Evolutionary conservation across 352 stramenopile genomes (phyloP).

Genomic region (Pythium aquatile): DNA sequence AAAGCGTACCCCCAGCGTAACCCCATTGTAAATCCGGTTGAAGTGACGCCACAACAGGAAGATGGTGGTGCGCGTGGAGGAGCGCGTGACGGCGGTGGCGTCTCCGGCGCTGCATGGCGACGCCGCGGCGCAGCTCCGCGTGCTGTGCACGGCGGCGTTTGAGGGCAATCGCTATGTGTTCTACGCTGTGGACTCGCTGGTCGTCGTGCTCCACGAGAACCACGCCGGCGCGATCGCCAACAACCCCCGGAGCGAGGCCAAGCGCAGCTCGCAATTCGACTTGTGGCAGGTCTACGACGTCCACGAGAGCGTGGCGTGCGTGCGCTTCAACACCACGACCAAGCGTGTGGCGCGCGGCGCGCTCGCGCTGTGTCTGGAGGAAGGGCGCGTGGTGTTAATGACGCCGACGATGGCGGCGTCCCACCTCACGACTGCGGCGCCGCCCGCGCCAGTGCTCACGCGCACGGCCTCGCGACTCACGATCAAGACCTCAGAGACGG

Average conservation of each 20-base stretch:
- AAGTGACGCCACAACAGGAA: slow-evolving; percentile 10
- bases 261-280: slow-evolving; percentile 47
- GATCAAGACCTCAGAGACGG: slow-evolving; percentile 22
- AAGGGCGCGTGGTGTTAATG: slow-evolving; percentile 62
- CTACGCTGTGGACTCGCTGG: slow-evolving; percentile 48
- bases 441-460: slow-evolving; percentile 9
- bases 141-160: slow-evolving; percentile 42
- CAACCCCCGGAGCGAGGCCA: slow-evolving; percentile 28
- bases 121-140: slow-evolving; percentile 7
- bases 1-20: not conserved
- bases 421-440: slow-evolving; percentile 17
- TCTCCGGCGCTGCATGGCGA: slow-evolving; percentile 22
- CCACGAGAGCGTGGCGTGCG: slow-evolving; percentile 41
- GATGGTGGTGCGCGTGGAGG: slow-evolving; percentile 53
- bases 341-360: slow-evolving; percentile 52
- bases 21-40: slow-evolving; percentile 8
- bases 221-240: slow-evolving; percentile 17
- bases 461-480: slow-evolving; percentile 19
- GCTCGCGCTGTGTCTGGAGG: slow-evolving; percentile 58
- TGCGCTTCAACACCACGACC: slow-evolving; percentile 50
- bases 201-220: slow-evolving; percentile 64
- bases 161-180: slow-evolving; percentile 61
- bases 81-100: slow-evolving; percentile 47
- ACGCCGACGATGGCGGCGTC: slow-evolving; percentile 32
- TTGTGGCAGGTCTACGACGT: slow-evolving; percentile 72